phyloP scores from a whole-genome alignment of 768 basidiomycete genomes.

The Phlebiopsis flavidoalba region DNA sequence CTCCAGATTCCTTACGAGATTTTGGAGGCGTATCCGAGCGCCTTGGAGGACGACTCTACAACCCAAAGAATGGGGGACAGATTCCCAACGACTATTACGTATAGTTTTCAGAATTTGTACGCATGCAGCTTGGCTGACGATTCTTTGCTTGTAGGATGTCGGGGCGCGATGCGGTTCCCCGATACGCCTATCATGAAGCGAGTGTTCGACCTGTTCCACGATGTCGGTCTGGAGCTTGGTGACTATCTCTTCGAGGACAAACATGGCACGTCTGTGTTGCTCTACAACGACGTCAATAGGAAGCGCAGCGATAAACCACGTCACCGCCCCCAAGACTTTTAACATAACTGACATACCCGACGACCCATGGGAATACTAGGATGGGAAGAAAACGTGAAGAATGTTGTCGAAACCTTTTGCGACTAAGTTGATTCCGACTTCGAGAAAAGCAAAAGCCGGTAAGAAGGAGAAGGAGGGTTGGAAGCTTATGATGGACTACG shows the following conservation, averaged over 20 bases:
- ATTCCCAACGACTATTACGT: not conserved
- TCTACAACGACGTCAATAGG: not conserved
- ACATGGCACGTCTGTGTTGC: not conserved
- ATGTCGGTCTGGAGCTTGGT: not conserved
- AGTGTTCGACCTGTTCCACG: slow-evolving; percentile 25
- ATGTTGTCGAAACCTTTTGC: not conserved
- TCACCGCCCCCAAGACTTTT: not conserved
- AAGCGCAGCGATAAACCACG: not conserved
- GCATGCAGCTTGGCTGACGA: not conserved
- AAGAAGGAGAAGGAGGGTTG: slow-evolving; percentile 1
- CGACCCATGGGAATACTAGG: not conserved
- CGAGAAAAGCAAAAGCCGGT: not conserved
- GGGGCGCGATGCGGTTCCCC: slow-evolving; percentile 35
- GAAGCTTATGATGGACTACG: slow-evolving; percentile 2
- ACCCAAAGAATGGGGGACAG: not conserved
- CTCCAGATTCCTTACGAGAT: not conserved
- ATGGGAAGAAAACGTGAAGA: not conserved
- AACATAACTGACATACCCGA: not conserved
- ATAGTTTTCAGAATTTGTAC: no score
- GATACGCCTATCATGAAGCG: slow-evolving; percentile 25
- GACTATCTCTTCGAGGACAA: not conserved
- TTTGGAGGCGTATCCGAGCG: not conserved
- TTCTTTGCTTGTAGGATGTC: slow-evolving; percentile 10
- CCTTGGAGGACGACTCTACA: not conserved
- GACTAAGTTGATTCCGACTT: not conserved